Conservation (phyloP, 805 yeast genomes). For the Blastobotrys terrestris region DNA sequence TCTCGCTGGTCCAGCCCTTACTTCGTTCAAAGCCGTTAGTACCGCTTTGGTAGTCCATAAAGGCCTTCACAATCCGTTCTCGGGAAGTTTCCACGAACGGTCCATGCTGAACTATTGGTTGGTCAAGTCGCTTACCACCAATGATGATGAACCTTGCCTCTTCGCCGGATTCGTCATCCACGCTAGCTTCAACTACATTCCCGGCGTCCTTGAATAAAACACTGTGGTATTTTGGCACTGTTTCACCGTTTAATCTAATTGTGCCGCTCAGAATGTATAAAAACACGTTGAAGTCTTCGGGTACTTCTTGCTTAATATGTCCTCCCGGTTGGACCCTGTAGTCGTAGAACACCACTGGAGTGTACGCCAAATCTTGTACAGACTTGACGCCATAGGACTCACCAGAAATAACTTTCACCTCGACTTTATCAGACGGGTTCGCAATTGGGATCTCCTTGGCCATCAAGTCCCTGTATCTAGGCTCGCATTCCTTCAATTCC, state of each 20-base stretch:
- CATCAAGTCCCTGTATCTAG: conserved; percentile 71
- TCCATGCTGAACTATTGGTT: conserved; percentile 78
- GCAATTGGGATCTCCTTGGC: conserved; percentile 65
- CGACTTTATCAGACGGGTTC: conserved; percentile 57
- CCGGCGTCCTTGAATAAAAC: conserved; percentile 69
- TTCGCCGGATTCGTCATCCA: conserved; percentile 37
- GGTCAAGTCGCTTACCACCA: conserved; percentile 70
- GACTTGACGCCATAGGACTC: conserved; percentile 67
- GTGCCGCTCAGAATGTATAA: conserved; percentile 61
- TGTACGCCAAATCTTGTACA: conserved; percentile 67
- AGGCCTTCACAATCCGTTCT: conserved; percentile 62
- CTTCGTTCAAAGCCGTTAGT: conserved; percentile 32
- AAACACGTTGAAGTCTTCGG: conserved; percentile 61
- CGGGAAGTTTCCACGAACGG: conserved; percentile 79
- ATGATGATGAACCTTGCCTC: conserved; percentile 59
- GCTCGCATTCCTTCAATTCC: conserved; percentile 53
- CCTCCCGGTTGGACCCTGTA: conserved; percentile 62
- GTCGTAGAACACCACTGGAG: conserved; percentile 72
- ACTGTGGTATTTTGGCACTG: conserved; percentile 41
- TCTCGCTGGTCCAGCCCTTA: conserved; percentile 30
- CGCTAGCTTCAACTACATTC: conserved; percentile 47
- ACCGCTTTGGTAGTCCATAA: too few relatives aligned
- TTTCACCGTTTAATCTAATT: conserved; percentile 41
- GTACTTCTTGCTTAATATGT: conserved; percentile 50
- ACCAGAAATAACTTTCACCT: too few relatives aligned